These are phyloP conservation scores for Caryopteris hybrid DNA, from an alignment of 305 asterid genomes.

Conservation along the genomic window DNA sequence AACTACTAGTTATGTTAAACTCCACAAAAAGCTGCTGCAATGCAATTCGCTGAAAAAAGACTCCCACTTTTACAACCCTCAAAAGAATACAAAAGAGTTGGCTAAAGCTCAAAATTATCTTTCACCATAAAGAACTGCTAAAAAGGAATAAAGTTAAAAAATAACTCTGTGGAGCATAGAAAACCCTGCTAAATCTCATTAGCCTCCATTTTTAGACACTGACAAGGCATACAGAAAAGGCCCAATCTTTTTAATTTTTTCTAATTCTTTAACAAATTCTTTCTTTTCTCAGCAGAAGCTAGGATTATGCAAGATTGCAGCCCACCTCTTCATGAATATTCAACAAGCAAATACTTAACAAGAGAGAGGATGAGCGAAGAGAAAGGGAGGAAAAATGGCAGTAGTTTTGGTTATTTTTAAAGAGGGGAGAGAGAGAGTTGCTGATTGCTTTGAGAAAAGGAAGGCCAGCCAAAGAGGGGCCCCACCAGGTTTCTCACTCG, in stretches of 20 bases:
- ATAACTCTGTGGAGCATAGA: neutral
- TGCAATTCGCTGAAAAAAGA: constrained; percentile 17
- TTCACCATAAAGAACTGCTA: constrained; percentile 7
- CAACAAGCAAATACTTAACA: neutral
- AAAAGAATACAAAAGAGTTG: constrained; percentile 28
- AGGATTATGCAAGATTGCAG: constrained; percentile 6
- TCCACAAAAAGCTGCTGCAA: constrained; percentile 34
- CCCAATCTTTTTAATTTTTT: constrained; percentile 15
- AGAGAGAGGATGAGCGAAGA: neutral
- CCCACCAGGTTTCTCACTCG: constrained; percentile 29
- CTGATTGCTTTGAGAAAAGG: constrained; percentile 23
- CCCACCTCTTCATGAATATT: constrained; percentile 24
- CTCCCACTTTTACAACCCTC: constrained; percentile 26
- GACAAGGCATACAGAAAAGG: constrained; percentile 19
- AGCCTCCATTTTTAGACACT: constrained; percentile 54
- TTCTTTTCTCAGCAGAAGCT: constrained; percentile 4
- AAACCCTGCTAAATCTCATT: constrained; percentile 48
- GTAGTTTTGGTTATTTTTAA: constrained; percentile 18
- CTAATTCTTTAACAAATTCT: neutral
- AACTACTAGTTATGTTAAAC: constrained; percentile 17
- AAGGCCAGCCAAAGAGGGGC: constrained; percentile 33
- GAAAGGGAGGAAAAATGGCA: neutral
- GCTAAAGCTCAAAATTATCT: constrained; percentile 21
- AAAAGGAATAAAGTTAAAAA: constrained; percentile 10
- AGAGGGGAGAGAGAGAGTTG: constrained; percentile 9